phyloP scores from a whole-genome alignment of 306 rosid genomes.

The Malus sylvestris region DNA sequence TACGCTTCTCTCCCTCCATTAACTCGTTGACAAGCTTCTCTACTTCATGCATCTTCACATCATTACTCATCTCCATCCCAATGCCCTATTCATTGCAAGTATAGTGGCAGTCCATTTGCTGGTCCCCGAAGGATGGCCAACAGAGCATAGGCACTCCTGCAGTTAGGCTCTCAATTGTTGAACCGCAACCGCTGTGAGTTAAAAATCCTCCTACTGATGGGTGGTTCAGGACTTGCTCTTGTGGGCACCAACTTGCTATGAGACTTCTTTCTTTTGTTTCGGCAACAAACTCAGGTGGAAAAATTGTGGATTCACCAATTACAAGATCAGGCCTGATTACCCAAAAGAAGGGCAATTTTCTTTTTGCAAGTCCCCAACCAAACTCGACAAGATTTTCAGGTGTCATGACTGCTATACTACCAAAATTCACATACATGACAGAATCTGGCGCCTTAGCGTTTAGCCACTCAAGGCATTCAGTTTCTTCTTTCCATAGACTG shows the following conservation, averaged over 20 bases:
- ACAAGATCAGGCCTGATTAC: background rate
- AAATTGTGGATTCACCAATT: background rate
- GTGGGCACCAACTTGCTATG: background rate
- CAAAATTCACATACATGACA: background rate
- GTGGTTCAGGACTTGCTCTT: background rate
- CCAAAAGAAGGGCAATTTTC: background rate
- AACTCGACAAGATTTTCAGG: background rate
- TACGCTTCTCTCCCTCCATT: background rate
- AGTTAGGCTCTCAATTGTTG: background rate
- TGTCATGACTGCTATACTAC: background rate
- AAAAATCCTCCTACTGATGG: background rate
- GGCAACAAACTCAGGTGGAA: background rate
- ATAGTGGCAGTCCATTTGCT: background rate
- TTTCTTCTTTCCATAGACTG: conserved; percentile 5
- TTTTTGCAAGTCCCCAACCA: background rate
- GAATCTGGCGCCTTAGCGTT: background rate
- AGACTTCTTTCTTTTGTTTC: background rate
- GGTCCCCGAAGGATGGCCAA: background rate
- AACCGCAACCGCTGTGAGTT: background rate
- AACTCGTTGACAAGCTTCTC: background rate
- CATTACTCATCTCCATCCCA: background rate
- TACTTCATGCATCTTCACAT: background rate
- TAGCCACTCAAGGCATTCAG: background rate
- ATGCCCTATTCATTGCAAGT: background rate
- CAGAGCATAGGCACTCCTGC: conserved; percentile 11